Percentiles rank a stretch among this genome's conserved stretches.
Evolutionary conservation across 2,329 filamentous ascomycete genomes (phyloP).

Genomic region (Aureobasidium sp.): DNA sequence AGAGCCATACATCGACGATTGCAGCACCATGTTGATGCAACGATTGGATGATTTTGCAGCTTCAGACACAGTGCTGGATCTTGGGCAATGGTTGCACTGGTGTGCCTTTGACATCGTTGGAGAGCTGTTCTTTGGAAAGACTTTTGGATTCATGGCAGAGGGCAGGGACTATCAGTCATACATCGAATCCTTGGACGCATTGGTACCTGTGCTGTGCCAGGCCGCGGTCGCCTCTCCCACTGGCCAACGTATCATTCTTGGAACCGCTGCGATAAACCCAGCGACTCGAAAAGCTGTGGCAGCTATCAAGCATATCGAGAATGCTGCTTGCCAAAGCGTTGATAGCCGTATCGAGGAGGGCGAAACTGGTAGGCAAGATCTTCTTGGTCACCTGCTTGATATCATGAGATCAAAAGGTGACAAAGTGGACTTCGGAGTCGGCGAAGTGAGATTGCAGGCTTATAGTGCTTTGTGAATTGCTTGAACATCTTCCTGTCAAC

Average conservation of each 20-base stretch:
- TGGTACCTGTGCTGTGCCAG: neutral
- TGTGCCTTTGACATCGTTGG: conserved; percentile 35
- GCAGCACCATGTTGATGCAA: conserved; percentile 19
- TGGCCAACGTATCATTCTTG: neutral
- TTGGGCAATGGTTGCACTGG: conserved; percentile 25
- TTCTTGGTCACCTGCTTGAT: conserved; percentile 15
- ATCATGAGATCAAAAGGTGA: neutral
- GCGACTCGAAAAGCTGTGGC: neutral
- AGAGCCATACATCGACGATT: conserved; percentile 21
- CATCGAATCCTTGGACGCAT: neutral
- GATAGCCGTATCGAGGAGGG: conserved; percentile 26
- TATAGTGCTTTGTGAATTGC: conserved; percentile 21
- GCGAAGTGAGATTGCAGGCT: conserved; percentile 20
- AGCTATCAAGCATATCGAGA: neutral
- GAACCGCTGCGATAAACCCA: neutral
- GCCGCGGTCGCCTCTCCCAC: neutral
- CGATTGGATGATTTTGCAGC: conserved; percentile 18
- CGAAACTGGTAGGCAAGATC: conserved; percentile 20
- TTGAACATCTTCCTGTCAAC: neutral
- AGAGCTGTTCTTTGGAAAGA: conserved; percentile 33
- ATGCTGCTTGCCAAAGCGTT: conserved; percentile 17
- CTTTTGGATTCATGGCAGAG: conserved; percentile 28
- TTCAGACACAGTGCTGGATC: conserved; percentile 18
- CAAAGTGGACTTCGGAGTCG: conserved; percentile 4
- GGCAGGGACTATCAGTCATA: neutral